These are phyloP conservation scores for Teratosphaeria pseudoeucalypti DNA, from an alignment of 2,329 filamentous ascomycete genomes.

Conservation along the genomic window DNA sequence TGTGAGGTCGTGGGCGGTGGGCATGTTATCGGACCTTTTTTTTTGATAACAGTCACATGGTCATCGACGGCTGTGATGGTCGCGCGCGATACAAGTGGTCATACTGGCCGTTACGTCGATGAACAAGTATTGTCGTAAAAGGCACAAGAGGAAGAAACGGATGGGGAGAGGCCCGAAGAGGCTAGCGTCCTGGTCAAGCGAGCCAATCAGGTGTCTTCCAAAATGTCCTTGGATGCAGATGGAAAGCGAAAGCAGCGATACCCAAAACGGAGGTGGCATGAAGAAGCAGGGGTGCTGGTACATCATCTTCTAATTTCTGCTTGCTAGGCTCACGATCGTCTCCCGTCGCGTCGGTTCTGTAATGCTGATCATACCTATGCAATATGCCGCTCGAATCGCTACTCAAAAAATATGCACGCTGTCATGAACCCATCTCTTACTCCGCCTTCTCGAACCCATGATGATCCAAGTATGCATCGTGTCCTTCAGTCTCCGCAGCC, in stretches of 20 bases:
- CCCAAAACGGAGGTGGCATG: background rate
- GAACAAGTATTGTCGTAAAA: too few species aligned
- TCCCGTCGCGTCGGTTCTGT: background rate
- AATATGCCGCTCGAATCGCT: background rate
- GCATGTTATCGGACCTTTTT: background rate
- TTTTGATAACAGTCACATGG: background rate
- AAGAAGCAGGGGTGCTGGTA: background rate
- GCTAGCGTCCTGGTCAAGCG: background rate
- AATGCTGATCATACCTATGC: background rate
- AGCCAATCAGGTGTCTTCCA: background rate
- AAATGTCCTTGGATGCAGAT: background rate
- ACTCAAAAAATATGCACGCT: background rate
- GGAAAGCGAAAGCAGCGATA: background rate
- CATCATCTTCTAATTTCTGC: too few species aligned
- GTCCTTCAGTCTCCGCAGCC: background rate
- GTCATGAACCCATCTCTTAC: background rate
- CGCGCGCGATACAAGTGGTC: too few species aligned
- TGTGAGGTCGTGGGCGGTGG: constrained; percentile 7
- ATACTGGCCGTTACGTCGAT: too few species aligned
- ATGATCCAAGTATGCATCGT: constrained; percentile 14
- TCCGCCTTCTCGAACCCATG: constrained; percentile 16
- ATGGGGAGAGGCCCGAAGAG: background rate
- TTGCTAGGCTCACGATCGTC: too few species aligned
- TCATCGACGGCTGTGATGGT: background rate
- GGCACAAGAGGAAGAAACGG: background rate